Conservation (phyloP, 768 basidiomycete genomes). For the Tylopilus intermedius region DNA sequence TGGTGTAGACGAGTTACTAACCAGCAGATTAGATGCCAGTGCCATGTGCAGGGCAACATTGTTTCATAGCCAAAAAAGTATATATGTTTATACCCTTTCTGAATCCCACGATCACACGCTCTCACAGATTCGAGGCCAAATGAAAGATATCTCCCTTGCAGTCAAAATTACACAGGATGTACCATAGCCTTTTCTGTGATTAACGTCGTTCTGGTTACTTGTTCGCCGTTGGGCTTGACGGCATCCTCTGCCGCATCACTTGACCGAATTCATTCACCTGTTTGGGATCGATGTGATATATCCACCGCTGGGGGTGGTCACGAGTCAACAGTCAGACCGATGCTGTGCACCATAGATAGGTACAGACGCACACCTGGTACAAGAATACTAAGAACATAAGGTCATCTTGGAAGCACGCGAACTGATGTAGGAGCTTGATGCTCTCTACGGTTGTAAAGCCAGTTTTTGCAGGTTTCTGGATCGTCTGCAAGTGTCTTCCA, state of each 20-base stretch:
- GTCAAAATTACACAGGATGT: not conserved
- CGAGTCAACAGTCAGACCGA: constrained; percentile 16
- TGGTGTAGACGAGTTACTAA: constrained; percentile 15
- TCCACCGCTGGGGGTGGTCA: constrained; percentile 67
- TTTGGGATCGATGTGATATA: constrained; percentile 92
- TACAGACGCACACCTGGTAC: constrained; percentile 65
- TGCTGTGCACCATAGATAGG: constrained; percentile 6
- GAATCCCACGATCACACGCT: constrained; percentile 23
- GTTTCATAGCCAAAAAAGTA: constrained; percentile 25
- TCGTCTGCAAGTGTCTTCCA: too few species aligned
- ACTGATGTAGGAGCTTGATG: too few species aligned
- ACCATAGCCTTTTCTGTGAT: not conserved
- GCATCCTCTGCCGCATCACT: constrained; percentile 55
- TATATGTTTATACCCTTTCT: constrained; percentile 10
- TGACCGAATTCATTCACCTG: constrained; percentile 97
- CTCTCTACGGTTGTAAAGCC: too few species aligned
- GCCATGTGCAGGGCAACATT: constrained; percentile 24
- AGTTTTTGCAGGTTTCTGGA: too few species aligned
- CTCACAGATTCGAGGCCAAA: constrained; percentile 2
- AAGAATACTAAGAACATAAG: constrained; percentile 88
- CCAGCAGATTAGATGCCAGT: constrained; percentile 30
- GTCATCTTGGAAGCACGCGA: constrained; percentile 88
- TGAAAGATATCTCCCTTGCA: not conserved
- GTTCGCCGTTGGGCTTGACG: constrained; percentile 38
- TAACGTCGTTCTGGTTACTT: constrained; percentile 31